Percentiles rank a stretch among this genome's conserved stretches.
Evolutionary conservation across 768 basidiomycete genomes (phyloP).

Genomic region (Mycena metata): DNA sequence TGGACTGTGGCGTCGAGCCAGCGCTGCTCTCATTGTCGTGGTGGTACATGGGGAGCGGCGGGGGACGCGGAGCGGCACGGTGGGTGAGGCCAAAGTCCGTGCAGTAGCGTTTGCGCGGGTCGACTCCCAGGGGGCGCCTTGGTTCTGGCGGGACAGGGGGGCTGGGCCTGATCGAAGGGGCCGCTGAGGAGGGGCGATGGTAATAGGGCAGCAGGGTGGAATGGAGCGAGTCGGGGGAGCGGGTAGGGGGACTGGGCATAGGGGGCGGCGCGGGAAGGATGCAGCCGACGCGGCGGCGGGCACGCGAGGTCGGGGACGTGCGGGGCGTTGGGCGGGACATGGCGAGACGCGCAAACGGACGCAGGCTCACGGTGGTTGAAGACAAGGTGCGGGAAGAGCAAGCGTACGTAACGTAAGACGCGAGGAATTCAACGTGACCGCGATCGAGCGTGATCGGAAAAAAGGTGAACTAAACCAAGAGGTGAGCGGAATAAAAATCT

Average conservation of each 20-base stretch:
- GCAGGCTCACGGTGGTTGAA: background rate
- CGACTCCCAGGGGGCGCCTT: constrained; percentile 43
- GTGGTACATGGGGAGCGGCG: constrained; percentile 30
- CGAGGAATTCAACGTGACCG: too few species aligned
- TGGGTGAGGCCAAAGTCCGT: constrained; percentile 47
- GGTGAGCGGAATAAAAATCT: too few species aligned
- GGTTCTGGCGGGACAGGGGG: constrained; percentile 27
- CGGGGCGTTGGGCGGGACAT: constrained; percentile 19
- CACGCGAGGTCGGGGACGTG: constrained; percentile 32
- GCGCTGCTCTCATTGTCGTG: constrained; percentile 40
- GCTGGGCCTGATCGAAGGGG: constrained; percentile 26
- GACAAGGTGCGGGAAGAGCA: background rate
- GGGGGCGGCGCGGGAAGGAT: constrained; percentile 19
- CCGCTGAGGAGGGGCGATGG: constrained; percentile 5
- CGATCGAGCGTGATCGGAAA: background rate
- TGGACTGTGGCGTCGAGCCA: constrained; percentile 46
- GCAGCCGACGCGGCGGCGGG: constrained; percentile 33
- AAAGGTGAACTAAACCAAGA: too few species aligned
- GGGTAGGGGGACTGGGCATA: constrained; percentile 9
- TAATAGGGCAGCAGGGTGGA: constrained; percentile 37
- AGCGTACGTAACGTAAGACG: too few species aligned
- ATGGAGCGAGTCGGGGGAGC: constrained; percentile 29
- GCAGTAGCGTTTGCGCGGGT: constrained; percentile 49
- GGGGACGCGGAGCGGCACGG: constrained; percentile 6
- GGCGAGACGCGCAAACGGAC: background rate